phyloP scores from a whole-genome alignment of 2,329 filamentous ascomycete genomes.

The Penicillium sp. region DNA sequence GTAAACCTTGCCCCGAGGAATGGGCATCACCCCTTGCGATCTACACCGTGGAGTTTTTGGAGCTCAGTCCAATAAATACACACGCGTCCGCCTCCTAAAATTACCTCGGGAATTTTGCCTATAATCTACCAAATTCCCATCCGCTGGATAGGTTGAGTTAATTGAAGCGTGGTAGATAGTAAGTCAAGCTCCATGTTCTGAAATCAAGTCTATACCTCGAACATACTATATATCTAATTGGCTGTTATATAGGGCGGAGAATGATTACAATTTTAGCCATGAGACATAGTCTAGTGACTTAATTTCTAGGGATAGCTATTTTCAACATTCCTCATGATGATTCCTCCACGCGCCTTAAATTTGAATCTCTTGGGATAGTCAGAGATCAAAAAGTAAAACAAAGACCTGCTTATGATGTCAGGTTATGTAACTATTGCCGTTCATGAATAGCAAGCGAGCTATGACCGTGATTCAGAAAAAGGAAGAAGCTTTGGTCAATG shows the following conservation, averaged over 20 bases:
- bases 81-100: background rate
- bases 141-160: background rate
- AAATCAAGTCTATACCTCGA: background rate
- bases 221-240: background rate
- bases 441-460: too few species aligned
- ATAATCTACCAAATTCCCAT: background rate
- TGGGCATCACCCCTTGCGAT: slow-evolving; percentile 7
- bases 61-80: background rate
- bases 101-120: background rate
- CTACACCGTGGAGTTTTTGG: background rate
- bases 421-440: background rate
- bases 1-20: slow-evolving; percentile 4
- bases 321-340: slow-evolving; percentile 4
- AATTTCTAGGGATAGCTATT: slow-evolving; percentile 1
- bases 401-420: background rate
- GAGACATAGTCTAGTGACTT: background rate
- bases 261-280: background rate
- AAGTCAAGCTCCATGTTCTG: background rate
- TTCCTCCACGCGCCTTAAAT: background rate
- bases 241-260: background rate
- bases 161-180: background rate
- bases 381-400: background rate
- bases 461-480: background rate
- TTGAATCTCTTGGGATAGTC: background rate
- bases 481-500: background rate